These are phyloP conservation scores for Blastobotrys attinorum DNA, from an alignment of 805 yeast species.

Conservation along the genomic window DNA sequence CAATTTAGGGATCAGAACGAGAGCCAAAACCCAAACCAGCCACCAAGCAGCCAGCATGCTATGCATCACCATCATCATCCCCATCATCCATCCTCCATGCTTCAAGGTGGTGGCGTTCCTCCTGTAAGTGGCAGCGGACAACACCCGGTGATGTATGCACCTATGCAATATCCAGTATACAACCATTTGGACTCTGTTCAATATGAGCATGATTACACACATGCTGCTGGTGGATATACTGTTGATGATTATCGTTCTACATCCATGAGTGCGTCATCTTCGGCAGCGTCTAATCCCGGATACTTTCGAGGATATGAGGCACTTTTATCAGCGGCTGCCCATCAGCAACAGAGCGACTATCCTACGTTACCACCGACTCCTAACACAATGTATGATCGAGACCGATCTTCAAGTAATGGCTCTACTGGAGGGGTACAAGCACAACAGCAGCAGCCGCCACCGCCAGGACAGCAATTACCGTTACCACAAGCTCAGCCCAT, in stretches of 20 bases:
- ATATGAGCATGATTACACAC: background rate
- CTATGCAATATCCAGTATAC: background rate
- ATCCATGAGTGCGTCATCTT: background rate
- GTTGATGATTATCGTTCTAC: background rate
- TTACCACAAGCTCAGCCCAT: too few relatives aligned
- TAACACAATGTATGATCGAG: constrained; percentile 1
- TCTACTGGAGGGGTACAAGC: background rate
- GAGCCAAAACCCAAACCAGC: background rate
- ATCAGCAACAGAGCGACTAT: background rate
- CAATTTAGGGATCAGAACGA: too few relatives aligned
- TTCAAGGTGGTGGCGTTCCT: too few relatives aligned
- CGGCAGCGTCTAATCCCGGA: background rate
- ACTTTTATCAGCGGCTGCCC: constrained; percentile 1
- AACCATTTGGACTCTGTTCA: background rate
- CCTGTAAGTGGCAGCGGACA: too few relatives aligned
- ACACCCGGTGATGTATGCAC: background rate
- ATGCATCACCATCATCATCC: background rate
- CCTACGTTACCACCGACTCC: constrained; percentile 5
- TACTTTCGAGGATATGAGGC: constrained; percentile 2
- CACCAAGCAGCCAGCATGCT: background rate
- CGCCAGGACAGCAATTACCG: too few relatives aligned
- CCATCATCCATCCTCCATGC: background rate
- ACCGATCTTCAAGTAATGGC: background rate
- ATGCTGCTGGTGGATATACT: too few relatives aligned
- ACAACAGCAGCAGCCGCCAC: too few relatives aligned